Base-by-base conservation (phyloP, 1,284 basidiomycete species). In the Heterobasidion parviporum region DNA sequence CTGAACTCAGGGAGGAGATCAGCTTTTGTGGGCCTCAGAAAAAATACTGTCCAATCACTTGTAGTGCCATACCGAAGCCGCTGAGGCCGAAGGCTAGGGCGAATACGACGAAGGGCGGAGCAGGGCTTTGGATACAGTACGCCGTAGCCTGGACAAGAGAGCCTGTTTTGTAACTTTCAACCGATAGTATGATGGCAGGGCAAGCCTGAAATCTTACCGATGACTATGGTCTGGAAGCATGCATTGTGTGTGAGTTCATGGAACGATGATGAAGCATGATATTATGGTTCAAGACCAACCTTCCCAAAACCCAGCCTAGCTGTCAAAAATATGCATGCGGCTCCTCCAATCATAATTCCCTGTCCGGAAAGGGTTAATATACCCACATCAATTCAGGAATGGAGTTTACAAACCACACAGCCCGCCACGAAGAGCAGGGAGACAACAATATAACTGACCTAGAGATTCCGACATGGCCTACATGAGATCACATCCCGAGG, bases 21-120 rank as follows among this genome's bases (percentile, higher is more conserved):
- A 18, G 10, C 9, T 4, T 8, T 12, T 8, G 14, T 16, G 9
- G 5, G 2, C 4, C 4, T 8, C 18, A 16, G 15, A 2, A 12
- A 58, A 68, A 5, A 26, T 26, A 26, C 26, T 26, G 26, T 26
- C 26, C 26, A 26, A 26, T 49, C 61, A 78, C 80, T 64, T 80
- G 77, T 26, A 83, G 63, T 3, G 78, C 74, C 47, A 82, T 67
- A 0, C 83, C 85, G 57, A 83, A 75, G 1, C 88, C 87, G 55
- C 79, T 81, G 57, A 87, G 72, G 4, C 73, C 63, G 62, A 77
- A 89, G 0, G 79, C 77, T 46, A 83, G 62, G 48, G 83, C 78
- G 62, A 88, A 83, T 5, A 83, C 71, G 0, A 85, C 82, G 65
- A 85, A 90, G 0, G 88, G 87, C 2, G 79, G 76, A 2, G 78